A percentile compares a stretch with the other conserved stretches of the same genome.
Evolutionary conservation across 1,284 basidiomycete genomes (phyloP).

Genomic region (Ceratobasidium sp.): DNA sequence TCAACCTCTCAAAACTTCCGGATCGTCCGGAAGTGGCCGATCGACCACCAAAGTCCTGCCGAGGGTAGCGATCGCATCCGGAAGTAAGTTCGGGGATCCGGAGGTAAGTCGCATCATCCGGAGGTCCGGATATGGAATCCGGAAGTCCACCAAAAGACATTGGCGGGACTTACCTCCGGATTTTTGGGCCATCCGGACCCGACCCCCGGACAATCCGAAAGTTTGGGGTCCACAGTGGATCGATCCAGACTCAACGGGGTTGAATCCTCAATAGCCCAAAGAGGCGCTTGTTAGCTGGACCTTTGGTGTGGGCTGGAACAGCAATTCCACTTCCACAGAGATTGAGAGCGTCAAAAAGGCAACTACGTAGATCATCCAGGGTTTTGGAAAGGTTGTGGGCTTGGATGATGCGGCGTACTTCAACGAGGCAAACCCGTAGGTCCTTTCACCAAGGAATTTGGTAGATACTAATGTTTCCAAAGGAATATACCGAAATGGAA

Average conservation of each 20-base stretch:
- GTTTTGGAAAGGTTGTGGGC: constrained; percentile 45
- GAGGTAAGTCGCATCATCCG: no score
- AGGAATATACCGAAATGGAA: constrained; percentile 6
- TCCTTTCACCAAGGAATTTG: constrained; percentile 42
- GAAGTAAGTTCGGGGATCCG: no score
- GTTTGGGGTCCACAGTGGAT: no score
- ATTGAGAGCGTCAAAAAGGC: constrained; percentile 46
- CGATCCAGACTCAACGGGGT: constrained; percentile 50
- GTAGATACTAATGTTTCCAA: not conserved
- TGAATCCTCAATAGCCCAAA: constrained; percentile 56
- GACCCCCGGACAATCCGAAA: no score
- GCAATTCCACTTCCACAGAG: constrained; percentile 45
- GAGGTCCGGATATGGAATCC: no score
- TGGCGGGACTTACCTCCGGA: no score
- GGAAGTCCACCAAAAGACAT: no score
- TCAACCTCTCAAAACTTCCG: no score
- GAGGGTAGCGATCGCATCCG: no score
- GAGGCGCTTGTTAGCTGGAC: constrained; percentile 47
- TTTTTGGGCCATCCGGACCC: no score
- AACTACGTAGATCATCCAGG: constrained; percentile 46
- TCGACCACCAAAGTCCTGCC: no score
- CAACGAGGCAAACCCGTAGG: constrained; percentile 54
- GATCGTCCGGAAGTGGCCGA: no score
- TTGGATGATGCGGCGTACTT: constrained; percentile 51
- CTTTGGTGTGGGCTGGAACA: constrained; percentile 47